Conservation (phyloP, 2,329 filamentous ascomycete genomes). For the Ceratocystis cacaofunesta region DNA sequence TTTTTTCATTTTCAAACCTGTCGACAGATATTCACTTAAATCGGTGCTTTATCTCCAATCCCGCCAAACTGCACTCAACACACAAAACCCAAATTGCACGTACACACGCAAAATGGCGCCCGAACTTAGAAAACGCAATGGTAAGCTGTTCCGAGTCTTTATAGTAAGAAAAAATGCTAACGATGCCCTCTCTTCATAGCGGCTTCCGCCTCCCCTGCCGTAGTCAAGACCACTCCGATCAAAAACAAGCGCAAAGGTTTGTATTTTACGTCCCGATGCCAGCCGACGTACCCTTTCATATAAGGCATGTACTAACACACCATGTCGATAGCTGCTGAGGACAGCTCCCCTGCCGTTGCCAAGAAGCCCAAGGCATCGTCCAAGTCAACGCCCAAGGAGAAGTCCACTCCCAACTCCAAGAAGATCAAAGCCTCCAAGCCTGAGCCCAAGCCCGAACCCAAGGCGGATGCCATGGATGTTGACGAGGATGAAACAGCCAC, state of each 20-base stretch:
- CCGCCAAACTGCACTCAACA: constrained; percentile 14
- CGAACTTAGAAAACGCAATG: constrained; percentile 28
- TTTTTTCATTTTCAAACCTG: constrained; percentile 17
- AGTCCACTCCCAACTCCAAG: constrained; percentile 4
- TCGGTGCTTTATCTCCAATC: not conserved
- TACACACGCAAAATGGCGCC: constrained; percentile 29
- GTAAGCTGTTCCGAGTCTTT: constrained; percentile 19
- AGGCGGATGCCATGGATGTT: constrained; percentile 20
- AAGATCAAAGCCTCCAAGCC: constrained; percentile 2
- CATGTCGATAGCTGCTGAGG: constrained; percentile 27
- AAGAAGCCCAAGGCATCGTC: constrained; percentile 34
- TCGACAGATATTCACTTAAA: not conserved
- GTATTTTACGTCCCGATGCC: constrained; percentile 10
- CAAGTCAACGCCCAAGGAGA: constrained; percentile 24
- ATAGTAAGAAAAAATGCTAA: constrained; percentile 1
- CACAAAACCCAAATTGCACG: constrained; percentile 17
- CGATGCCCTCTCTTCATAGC: constrained; percentile 4
- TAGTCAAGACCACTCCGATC: constrained; percentile 15
- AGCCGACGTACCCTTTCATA: not conserved
- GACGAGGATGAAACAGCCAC: constrained; percentile 19
- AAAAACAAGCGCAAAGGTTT: constrained; percentile 26
- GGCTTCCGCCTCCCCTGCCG: constrained; percentile 9
- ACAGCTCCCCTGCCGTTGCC: constrained; percentile 29
- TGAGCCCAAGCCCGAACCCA: not conserved
- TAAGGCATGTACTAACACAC: constrained; percentile 10